A percentile compares a stretch with the other conserved stretches of the same genome.
Evolutionary conservation across 2,329 filamentous ascomycete species (phyloP).

Genomic region (Davidsoniella virescens): DNA sequence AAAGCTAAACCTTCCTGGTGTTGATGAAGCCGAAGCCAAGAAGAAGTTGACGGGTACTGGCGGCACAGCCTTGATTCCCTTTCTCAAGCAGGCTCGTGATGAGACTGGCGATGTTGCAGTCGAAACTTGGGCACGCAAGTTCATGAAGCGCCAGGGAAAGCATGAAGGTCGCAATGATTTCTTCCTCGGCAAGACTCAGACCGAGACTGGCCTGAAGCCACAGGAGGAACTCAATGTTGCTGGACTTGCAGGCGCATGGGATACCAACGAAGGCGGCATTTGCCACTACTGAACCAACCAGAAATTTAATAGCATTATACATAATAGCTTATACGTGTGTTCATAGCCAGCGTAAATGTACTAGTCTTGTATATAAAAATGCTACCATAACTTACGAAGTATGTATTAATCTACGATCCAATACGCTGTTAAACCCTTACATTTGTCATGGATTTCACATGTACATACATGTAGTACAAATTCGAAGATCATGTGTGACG

Average conservation of each 20-base stretch:
- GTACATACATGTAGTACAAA: too few relatives aligned
- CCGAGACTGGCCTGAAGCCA: slow-evolving; percentile 21
- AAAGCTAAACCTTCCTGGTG: slow-evolving; percentile 19
- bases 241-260: slow-evolving; percentile 74
- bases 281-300: slow-evolving; percentile 30
- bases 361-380: too few relatives aligned
- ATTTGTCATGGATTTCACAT: too few relatives aligned
- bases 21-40: slow-evolving; percentile 6
- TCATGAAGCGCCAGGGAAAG: slow-evolving; percentile 37
- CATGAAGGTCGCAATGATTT: slow-evolving; percentile 38
- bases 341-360: too few relatives aligned
- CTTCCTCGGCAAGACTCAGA: slow-evolving; percentile 38
- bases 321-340: too few relatives aligned
- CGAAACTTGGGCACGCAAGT: slow-evolving; percentile 41
- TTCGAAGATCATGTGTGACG: too few relatives aligned
- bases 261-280: slow-evolving; percentile 61
- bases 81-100: slow-evolving; percentile 89
- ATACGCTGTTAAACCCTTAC: too few relatives aligned
- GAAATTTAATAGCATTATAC: too few relatives aligned
- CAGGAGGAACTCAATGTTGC: slow-evolving; percentile 31
- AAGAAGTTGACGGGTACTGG: slow-evolving; percentile 62
- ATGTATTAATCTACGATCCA: too few relatives aligned
- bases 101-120: slow-evolving; percentile 90
- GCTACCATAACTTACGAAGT: too few relatives aligned
- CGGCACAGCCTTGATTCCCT: slow-evolving; percentile 84